Evolutionary conservation across 345 rosid species (phyloP), one percentile per base, ranked within the genome.

Genomic region (Jatropha curcas): DNA sequence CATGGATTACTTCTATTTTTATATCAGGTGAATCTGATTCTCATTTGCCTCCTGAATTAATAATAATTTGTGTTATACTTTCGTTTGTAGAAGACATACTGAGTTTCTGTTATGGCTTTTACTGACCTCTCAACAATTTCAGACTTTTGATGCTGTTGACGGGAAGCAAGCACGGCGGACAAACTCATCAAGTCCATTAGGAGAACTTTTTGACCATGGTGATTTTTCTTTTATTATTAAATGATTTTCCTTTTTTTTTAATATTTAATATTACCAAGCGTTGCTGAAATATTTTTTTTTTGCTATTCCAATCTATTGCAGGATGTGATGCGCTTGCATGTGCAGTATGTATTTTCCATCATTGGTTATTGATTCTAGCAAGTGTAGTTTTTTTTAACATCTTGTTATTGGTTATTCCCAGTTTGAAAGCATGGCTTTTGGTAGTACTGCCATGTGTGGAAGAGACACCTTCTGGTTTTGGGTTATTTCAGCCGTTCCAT

Each of bases 311-410:
- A 65, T 52, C 13, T 78, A 31, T 82, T 83, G 84, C 87, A 95
- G 99, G 99, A 67, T 95, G 99, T 25, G 99, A 95, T 86, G 99
- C 99, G 0, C 99, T 92, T 78, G 99, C 93, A 46, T 95, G 99
- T 84, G 99, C 97, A 83, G 99, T 95, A 88, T 79, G 92, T 67
- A 59, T 71, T 74, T 71, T 39, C 68, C 60, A 48, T 48, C 66
- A 56, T 71, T 56, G 5, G 53, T 64, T 63, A 53, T 46, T 57
- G 7, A 37, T 43, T 25, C 61, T 20, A 46, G 33, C 41, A 6
- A 37, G 30, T 68, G 41, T 56, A 62, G n/a, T 48, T 53, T 30
- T 68, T 22, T 39, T 62, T 61, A 72, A 60, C 50, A 65, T 41
- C 16, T n/a, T 67, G 11, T 72, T 72, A 60, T 45, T 14, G 30